These are phyloP conservation scores for Epipyxis sp. DNA, from an alignment of 108 stramenopile species.

Conservation along the genomic window DNA sequence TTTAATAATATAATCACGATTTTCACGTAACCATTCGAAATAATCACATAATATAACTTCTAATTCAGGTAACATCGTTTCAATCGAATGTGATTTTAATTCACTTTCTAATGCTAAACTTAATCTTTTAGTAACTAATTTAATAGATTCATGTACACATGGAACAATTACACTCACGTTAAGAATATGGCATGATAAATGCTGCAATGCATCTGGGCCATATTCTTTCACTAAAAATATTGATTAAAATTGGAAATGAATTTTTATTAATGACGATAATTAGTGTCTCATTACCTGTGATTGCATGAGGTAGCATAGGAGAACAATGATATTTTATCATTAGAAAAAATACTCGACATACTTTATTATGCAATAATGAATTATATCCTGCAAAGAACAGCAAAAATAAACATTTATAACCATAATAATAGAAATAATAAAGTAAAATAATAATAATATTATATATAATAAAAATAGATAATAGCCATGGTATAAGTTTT, in stretches of 20 bases:
- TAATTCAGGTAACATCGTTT: neutral
- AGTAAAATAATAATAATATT: no score
- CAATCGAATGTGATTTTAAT: no score
- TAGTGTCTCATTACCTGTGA: neutral
- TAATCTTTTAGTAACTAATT: no score
- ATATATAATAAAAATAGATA: no score
- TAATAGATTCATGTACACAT: neutral
- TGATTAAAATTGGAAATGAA: neutral
- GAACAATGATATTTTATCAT: neutral
- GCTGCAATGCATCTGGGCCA: conserved; percentile 5
- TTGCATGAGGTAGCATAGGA: neutral
- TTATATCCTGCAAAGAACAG: neutral
- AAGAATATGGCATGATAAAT: conserved; percentile 2
- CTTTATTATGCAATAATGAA: neutral
- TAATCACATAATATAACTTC: neutral
- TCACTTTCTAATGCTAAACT: no score
- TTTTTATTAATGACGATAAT: neutral
- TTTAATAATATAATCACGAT: neutral
- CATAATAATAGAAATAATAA: no score
- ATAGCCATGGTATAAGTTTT: no score
- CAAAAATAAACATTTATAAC: no score
- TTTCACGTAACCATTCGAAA: conserved; percentile 2
- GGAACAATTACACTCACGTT: neutral
- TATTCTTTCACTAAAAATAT: neutral
- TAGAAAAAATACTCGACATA: neutral